Base-by-base conservation (phyloP, 768 basidiomycete genomes). In the Agrocybe chaxingu region DNA sequence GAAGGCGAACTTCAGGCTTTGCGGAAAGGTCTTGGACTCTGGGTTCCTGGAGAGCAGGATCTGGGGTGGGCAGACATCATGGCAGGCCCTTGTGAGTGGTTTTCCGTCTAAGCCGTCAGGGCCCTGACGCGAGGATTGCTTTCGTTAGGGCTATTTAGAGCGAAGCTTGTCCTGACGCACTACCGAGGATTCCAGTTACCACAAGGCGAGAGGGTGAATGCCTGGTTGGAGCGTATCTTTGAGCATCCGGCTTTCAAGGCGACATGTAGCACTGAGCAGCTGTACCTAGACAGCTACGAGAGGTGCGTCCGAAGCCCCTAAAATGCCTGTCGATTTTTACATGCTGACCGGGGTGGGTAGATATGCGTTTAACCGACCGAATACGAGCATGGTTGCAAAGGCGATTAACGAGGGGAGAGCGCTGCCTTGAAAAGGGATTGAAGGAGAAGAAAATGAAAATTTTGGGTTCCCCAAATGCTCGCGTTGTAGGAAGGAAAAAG, bases 361-460 rank as follows among this genome's bases (percentile, higher is more conserved):
- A 60, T 89, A 89, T 58, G 87, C 87, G 0, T 84, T 80, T 60
- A 90, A 90, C 59, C 73, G 86, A 30, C 85, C 87, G 3, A 85
- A 88, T 60, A 88, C 87, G 3, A 87, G 86, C 57, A 82, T 84
- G 57, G 84, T 87, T 8, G 87, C 86, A 4, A 81, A 80, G 55
- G 87, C 87, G 3, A 89, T 89, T 57, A 89, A 89, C 52, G 64
- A 78, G 6, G 87, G 86, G 16, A 74, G 71, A 45, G 75, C 70
- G 0, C 66, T 89, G 30, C 87, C 87, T 47, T 89, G 69, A 83
- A 32, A 34, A 37, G 30, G 11, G 42, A 32, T 36, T 43, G 48
- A 19, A 11, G 29, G n/a, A 31, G 9, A 33, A 45, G n/a, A 45
- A n/a, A 33, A 29, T 24, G n/a, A 46, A 42, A 34, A 8, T 10